Evolutionary conservation across 805 yeast genomes (phyloP).

Genomic region (Candida corydali): DNA sequence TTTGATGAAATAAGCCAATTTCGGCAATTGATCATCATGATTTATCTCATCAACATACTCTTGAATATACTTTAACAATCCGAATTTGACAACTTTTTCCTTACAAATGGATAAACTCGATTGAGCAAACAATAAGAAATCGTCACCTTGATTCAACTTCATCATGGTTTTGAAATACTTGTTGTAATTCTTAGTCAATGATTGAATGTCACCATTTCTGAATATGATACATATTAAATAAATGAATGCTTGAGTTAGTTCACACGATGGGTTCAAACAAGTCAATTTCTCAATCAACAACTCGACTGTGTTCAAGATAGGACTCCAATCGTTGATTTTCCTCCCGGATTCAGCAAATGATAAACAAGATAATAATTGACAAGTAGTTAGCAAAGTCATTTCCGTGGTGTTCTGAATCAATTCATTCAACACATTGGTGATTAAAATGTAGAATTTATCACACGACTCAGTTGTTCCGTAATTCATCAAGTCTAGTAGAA

Average conservation of each 20-base stretch:
- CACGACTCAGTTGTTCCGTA: conserved; percentile 52
- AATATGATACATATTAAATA: conserved; percentile 47
- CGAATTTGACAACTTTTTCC: conserved; percentile 45
- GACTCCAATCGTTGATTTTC: conserved; percentile 53
- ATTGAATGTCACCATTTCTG: conserved; percentile 51
- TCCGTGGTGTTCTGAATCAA: conserved; percentile 9
- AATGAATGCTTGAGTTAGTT: conserved; percentile 26
- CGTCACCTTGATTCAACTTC: conserved; percentile 21
- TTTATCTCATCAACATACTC: conserved; percentile 38
- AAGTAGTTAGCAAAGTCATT: conserved; percentile 6
- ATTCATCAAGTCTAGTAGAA: conserved; percentile 48
- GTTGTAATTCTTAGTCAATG: conserved; percentile 45
- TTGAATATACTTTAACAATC: conserved; percentile 41
- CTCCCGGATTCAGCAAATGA: conserved; percentile 69
- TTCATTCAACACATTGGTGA: conserved; percentile 17
- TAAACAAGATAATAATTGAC: conserved; percentile 18
- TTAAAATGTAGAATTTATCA: conserved; percentile 36
- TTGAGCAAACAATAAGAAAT: conserved; percentile 46
- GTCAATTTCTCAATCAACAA: conserved; percentile 17
- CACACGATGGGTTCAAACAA: conserved; percentile 8
- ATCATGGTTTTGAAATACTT: conserved; percentile 38
- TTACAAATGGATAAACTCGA: conserved; percentile 37
- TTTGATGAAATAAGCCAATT: conserved; percentile 23
- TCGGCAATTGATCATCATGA: conserved; percentile 21
- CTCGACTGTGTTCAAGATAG: conserved; percentile 18